Evolutionary conservation across 768 basidiomycete species (phyloP).

Genomic region (Hemileccinum impolitum): DNA sequence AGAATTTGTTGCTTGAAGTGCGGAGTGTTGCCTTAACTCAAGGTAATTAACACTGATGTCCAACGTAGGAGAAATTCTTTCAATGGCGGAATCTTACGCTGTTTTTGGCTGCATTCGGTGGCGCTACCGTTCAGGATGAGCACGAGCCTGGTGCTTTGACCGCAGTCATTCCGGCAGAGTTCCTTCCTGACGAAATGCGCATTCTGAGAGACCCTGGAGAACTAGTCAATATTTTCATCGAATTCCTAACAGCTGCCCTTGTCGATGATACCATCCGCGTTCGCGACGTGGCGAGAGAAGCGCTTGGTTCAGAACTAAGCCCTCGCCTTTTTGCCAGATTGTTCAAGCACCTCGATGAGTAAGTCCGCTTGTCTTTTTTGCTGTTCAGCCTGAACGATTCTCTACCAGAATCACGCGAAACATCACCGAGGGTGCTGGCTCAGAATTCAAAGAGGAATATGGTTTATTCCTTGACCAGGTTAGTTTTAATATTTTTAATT

Average conservation of each 20-base stretch:
- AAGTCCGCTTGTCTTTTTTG: conserved; percentile 25
- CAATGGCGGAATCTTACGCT: conserved; percentile 87
- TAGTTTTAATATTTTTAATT: conserved; percentile 5
- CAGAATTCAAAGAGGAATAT: conserved; percentile 38
- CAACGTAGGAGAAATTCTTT: conserved; percentile 58
- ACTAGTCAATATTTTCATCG: conserved; percentile 63
- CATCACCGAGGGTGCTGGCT: conserved; percentile 45
- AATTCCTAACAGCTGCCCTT: conserved; percentile 65
- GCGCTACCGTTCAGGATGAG: conserved; percentile 55
- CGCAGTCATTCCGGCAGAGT: conserved; percentile 50
- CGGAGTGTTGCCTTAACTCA: neutral
- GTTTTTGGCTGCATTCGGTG: conserved; percentile 73
- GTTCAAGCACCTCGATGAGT: conserved; percentile 74
- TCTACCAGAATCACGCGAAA: conserved; percentile 46
- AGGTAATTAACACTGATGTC: conserved; percentile 4
- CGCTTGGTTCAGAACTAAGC: conserved; percentile 75
- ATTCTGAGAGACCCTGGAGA: conserved; percentile 54
- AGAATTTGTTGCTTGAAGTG: conserved; percentile 39
- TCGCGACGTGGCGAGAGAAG: conserved; percentile 78
- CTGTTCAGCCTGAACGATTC: neutral
- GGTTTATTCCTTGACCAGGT: conserved; percentile 74
- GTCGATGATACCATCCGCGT: conserved; percentile 59
- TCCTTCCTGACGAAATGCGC: conserved; percentile 73
- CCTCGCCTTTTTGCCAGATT: conserved; percentile 64
- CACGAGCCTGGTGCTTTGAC: conserved; percentile 49